Conservation (phyloP, 176 grass and related monocot species). For the Phoenix roebelenii region DNA sequence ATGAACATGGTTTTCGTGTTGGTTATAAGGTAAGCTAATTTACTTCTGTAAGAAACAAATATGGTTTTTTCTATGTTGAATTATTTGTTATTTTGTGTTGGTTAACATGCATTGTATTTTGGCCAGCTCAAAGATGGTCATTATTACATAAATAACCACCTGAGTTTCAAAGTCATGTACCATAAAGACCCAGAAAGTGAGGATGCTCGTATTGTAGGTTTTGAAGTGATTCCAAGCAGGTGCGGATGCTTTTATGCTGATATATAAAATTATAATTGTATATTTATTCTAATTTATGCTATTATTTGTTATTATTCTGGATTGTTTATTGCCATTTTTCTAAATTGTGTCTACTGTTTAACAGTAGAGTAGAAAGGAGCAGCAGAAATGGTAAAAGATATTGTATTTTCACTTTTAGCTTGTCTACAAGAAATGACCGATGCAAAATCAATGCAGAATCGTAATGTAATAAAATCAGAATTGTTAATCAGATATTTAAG, state of each 20-base stretch:
- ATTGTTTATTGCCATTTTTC: background rate
- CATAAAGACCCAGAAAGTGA: constrained; percentile 49
- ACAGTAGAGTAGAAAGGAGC: background rate
- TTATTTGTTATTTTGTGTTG: constrained; percentile 9
- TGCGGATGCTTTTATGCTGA: constrained; percentile 12
- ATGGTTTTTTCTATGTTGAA: too few species aligned
- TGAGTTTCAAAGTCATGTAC: constrained; percentile 70
- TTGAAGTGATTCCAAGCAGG: constrained; percentile 85
- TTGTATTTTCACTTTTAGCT: background rate
- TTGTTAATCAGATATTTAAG: background rate
- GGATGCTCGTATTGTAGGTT: constrained; percentile 71
- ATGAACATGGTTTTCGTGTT: constrained; percentile 74
- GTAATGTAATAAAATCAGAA: background rate
- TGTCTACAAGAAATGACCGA: background rate
- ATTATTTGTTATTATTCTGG: background rate
- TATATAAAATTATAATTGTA: background rate
- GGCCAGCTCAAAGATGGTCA: constrained; percentile 61
- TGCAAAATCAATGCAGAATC: background rate
- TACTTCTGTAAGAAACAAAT: too few species aligned
- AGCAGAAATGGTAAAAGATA: background rate
- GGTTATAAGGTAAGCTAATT: constrained; percentile 56
- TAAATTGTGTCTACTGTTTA: too few species aligned
- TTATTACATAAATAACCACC: constrained; percentile 76
- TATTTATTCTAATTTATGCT: background rate
- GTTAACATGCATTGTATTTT: constrained; percentile 21